Conservation (phyloP, 2,329 filamentous ascomycete genomes). For the Penicillium glabrum region DNA sequence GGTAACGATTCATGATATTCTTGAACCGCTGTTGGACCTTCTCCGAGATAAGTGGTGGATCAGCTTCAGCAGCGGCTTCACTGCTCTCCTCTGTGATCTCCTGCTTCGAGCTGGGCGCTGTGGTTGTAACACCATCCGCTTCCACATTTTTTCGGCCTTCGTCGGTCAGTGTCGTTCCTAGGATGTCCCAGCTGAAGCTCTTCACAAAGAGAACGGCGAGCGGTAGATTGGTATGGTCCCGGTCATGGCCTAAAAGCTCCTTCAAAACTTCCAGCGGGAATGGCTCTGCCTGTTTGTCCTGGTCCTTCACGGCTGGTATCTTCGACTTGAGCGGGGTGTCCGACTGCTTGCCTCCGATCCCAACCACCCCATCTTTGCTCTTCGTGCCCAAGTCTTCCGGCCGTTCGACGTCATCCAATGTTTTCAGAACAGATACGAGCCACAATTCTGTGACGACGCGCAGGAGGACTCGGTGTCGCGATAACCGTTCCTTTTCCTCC, state of each 20-base stretch:
- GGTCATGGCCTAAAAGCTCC: conserved; percentile 88
- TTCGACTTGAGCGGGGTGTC: conserved; percentile 63
- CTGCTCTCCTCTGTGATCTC: conserved; percentile 46
- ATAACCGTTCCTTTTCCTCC: conserved; percentile 91
- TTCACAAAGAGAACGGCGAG: conserved; percentile 95
- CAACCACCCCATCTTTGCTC: conserved; percentile 52
- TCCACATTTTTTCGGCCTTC: conserved; percentile 83
- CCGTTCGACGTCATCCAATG: conserved; percentile 67
- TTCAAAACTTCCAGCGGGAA: conserved; percentile 98
- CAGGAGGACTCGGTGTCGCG: conserved; percentile 79
- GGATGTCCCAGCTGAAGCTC: conserved; percentile 90
- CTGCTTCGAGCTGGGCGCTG: conserved; percentile 47
- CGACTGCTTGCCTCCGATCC: conserved; percentile 44
- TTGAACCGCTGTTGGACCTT: conserved; percentile 84
- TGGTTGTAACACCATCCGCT: conserved; percentile 69
- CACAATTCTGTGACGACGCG: conserved; percentile 93
- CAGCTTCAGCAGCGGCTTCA: conserved; percentile 52
- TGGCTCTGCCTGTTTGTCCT: conserved; percentile 73
- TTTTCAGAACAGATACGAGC: conserved; percentile 85
- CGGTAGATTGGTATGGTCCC: conserved; percentile 87
- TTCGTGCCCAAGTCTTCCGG: conserved; percentile 61
- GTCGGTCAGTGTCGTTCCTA: conserved; percentile 72
- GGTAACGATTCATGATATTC: conserved; percentile 81
- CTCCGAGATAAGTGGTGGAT: conserved; percentile 71
- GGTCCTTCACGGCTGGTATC: conserved; percentile 58